Percentiles rank a stretch among this genome's conserved stretches.
Conservation (phyloP, 495 filamentous ascomycete genomes). For the Viridothelium virens region DNA sequence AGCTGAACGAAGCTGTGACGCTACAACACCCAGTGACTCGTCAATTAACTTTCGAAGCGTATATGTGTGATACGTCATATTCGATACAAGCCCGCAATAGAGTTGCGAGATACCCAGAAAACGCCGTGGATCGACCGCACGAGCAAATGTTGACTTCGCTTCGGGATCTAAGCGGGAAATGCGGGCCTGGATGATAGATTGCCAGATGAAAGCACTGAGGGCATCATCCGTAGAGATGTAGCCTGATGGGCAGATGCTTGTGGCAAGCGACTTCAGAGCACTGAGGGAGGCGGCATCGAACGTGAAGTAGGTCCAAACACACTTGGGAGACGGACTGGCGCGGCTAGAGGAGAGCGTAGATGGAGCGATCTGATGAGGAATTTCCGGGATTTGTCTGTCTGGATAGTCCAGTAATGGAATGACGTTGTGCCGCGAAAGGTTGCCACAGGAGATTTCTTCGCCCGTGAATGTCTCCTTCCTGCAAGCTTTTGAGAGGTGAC, state of each 20-base stretch:
- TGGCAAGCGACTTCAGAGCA: constrained; percentile 40
- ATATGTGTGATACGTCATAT: constrained; percentile 36
- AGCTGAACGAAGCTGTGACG: constrained; percentile 40
- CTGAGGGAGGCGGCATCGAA: constrained; percentile 34
- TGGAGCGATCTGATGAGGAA: constrained; percentile 31
- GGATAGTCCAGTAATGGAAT: constrained; percentile 39
- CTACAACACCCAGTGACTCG: constrained; percentile 36
- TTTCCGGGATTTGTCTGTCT: constrained; percentile 30
- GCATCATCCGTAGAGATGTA: constrained; percentile 45
- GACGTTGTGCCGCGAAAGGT: constrained; percentile 37
- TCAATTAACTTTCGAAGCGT: constrained; percentile 31
- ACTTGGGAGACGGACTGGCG: constrained; percentile 15
- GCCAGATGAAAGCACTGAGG: constrained; percentile 47
- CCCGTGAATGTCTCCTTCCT: constrained; percentile 38
- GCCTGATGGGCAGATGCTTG: constrained; percentile 18
- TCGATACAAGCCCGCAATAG: constrained; percentile 43
- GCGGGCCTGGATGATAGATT: constrained; percentile 42
- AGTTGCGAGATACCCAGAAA: constrained; percentile 37
- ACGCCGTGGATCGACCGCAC: constrained; percentile 46
- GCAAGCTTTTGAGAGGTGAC: constrained; percentile 48
- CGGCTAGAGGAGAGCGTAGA: constrained; percentile 15
- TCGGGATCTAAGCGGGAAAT: constrained; percentile 33
- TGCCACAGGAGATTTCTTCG: constrained; percentile 42
- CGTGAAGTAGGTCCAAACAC: constrained; percentile 40
- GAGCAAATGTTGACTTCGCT: constrained; percentile 36